Evolutionary conservation across 257 asterid genomes (phyloP), one percentile per base, ranked within the genome.

Genomic region (Nicotiana tabacum): DNA sequence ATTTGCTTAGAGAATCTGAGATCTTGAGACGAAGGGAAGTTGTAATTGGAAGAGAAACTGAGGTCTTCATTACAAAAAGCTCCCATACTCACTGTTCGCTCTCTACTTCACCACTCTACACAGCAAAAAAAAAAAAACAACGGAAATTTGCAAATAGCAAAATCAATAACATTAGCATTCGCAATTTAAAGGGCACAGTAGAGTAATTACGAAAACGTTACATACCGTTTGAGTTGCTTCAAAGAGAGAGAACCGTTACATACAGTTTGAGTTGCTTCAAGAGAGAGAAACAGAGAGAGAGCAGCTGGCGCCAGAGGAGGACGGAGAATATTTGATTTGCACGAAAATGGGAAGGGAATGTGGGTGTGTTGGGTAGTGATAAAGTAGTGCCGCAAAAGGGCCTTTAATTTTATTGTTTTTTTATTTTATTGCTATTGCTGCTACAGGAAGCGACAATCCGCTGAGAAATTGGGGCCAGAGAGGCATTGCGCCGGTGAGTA

Each of bases 1-100:
- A 95, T 88, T 72, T 91, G 93, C 89, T 95, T 95, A 82, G 92
- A 90, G 81, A 77, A 85, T 57, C 95, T 89, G 77, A 83, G 82
- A 88, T 93, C 98, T 21, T 90, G 93, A 62, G 86, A 86, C 69
- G 83, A 67, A 66, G 81, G 83, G 65, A 89, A 86, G 70, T 87
- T 79, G 88, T 83, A 81, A 82, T 78, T 87, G 56, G 90, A 83
- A 4, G 90, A 82, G 53, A 81, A 82, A 37, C 81, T 30, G 57
- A 84, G 77, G 18, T 83, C 94, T 11, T 84, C 93, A 66, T 85
- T 85, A 83, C 84, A 83, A 85, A 77, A 84, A 16, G 87, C 87
- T 33, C 92, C 95, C 97, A 93, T 93, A 70, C 84, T 80, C 67
- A 77, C 57, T 15, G 30, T 83, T 35, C 18, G n/a, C 64, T 69